Conservation (phyloP, 2,329 filamentous ascomycete species). For the Calonectria hongkongensis region DNA sequence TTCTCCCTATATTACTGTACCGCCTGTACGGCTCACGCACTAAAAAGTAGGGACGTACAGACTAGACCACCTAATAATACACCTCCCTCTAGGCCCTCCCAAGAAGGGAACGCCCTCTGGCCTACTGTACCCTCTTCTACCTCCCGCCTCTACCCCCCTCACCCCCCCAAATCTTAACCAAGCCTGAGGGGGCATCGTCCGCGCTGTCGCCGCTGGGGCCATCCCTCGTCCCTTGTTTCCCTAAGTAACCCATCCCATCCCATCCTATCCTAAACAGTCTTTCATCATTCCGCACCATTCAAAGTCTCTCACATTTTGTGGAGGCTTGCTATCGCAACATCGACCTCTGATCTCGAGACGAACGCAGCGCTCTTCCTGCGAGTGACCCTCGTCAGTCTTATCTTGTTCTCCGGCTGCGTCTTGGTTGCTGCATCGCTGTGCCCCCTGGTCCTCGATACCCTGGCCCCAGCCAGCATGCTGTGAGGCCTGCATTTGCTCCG, state of each 20-base stretch:
- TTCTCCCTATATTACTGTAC: slow-evolving; percentile 8
- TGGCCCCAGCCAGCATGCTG: slow-evolving; percentile 39
- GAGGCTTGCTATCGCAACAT: slow-evolving; percentile 29
- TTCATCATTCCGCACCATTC: slow-evolving; percentile 26
- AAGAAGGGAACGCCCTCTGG: slow-evolving; percentile 12
- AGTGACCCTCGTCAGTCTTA: slow-evolving; percentile 9
- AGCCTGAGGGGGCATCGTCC: slow-evolving; percentile 30
- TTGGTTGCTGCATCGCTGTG: slow-evolving; percentile 21
- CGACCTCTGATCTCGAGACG: slow-evolving; percentile 19
- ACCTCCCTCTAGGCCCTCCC: not conserved
- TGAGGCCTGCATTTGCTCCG: slow-evolving; percentile 25
- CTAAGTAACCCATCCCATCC: slow-evolving; percentile 17
- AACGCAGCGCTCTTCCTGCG: slow-evolving; percentile 18
- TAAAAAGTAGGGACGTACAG: not conserved
- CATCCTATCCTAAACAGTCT: slow-evolving; percentile 33
- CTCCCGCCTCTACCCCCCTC: not conserved
- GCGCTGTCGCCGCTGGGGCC: slow-evolving; percentile 31
- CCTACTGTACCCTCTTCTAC: slow-evolving; percentile 3
- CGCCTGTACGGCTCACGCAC: slow-evolving; percentile 15
- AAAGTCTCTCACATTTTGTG: slow-evolving; percentile 25
- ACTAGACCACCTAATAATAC: slow-evolving; percentile 19
- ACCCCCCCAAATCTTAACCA: slow-evolving; percentile 29
- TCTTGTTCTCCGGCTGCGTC: slow-evolving; percentile 14
- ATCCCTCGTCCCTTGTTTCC: slow-evolving; percentile 27
- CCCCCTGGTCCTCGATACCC: slow-evolving; percentile 29